A percentile compares a stretch with the other conserved stretches of the same genome.
Conservation (phyloP, 192 early-diverging fungal species). For the Rhizophlyctis rosea region DNA sequence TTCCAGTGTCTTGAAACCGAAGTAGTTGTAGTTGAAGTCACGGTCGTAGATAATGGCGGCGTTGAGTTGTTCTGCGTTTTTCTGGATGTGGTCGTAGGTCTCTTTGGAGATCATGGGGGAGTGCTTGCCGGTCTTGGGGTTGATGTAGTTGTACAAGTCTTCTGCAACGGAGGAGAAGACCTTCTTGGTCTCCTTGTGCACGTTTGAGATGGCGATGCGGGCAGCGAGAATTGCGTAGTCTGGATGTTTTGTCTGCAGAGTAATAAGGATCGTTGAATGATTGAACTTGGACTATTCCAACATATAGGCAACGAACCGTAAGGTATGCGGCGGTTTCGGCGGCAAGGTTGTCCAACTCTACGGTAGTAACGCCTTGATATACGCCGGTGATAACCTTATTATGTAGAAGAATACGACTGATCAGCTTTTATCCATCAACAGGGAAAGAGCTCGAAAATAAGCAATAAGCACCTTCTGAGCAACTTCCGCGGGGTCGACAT, state of each 20-base stretch:
- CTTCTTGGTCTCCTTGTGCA: conserved; percentile 68
- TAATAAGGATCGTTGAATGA: neutral
- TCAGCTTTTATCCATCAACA: neutral
- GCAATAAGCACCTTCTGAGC: conserved; percentile 78
- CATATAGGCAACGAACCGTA: conserved; percentile 31
- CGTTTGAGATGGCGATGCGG: conserved; percentile 92
- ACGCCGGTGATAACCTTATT: conserved; percentile 82
- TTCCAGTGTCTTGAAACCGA: conserved; percentile 99
- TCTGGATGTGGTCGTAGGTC: conserved; percentile 64
- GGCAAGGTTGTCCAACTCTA: conserved; percentile 94
- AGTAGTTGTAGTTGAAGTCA: conserved; percentile 97
- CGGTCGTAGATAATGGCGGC: conserved; percentile 96
- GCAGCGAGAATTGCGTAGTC: conserved; percentile 96
- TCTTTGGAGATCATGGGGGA: conserved; percentile 89
- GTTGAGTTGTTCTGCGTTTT: conserved; percentile 80
- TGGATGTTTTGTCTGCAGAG: conserved; percentile 75
- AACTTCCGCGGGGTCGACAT: conserved; percentile 83
- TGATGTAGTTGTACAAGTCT: conserved; percentile 80
- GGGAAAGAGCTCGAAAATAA: conserved; percentile 13
- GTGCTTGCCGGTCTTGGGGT: conserved; percentile 85
- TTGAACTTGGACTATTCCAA: conserved; percentile 11
- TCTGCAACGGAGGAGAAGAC: conserved; percentile 79
- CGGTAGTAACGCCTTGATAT: conserved; percentile 95
- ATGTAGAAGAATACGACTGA: neutral
- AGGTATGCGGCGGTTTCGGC: conserved; percentile 82